Percentiles rank a stretch among this genome's conserved stretches.
phyloP scores from a whole-genome alignment of 2,329 filamentous ascomycete species.

The Ceratocystis huliohia region DNA sequence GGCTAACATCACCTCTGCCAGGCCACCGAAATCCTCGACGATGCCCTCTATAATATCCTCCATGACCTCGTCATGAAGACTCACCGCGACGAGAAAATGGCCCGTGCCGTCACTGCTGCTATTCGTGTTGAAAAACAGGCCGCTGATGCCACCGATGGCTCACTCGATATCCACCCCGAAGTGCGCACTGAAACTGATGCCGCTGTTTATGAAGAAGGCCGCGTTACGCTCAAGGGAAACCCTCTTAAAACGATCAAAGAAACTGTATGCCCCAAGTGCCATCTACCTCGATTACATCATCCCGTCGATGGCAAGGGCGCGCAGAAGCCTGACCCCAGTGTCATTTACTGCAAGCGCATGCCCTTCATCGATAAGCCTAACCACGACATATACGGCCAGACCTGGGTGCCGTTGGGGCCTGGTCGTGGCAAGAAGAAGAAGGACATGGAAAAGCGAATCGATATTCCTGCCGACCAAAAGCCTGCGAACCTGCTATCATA shows the following conservation, averaged over 20 bases:
- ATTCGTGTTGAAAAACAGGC: slow-evolving; percentile 52
- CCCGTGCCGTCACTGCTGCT: slow-evolving; percentile 52
- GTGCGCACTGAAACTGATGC: slow-evolving; percentile 53
- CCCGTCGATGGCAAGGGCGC: slow-evolving; percentile 59
- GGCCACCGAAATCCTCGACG: slow-evolving; percentile 57
- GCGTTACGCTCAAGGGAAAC: slow-evolving; percentile 56
- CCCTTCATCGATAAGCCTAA: slow-evolving; percentile 65
- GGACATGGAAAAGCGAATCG: slow-evolving; percentile 52
- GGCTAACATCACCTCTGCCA: slow-evolving; percentile 25
- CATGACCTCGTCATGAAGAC: slow-evolving; percentile 61
- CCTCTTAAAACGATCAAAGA: slow-evolving; percentile 58
- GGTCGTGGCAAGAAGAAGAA: slow-evolving; percentile 69
- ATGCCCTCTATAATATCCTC: slow-evolving; percentile 63
- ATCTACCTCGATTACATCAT: slow-evolving; percentile 59
- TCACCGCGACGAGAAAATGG: slow-evolving; percentile 66
- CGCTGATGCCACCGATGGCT: slow-evolving; percentile 41
- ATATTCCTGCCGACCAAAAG: slow-evolving; percentile 39
- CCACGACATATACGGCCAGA: slow-evolving; percentile 72
- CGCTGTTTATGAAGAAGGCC: slow-evolving; percentile 56
- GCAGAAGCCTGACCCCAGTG: slow-evolving; percentile 48
- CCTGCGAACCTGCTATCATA: slow-evolving; percentile 51
- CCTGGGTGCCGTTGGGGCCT: slow-evolving; percentile 59
- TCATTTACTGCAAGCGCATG: slow-evolving; percentile 67
- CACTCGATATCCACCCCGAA: slow-evolving; percentile 42
- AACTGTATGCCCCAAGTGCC: slow-evolving; percentile 61